These are phyloP conservation scores for bread wheat (Triticum aestivum) DNA, from an alignment of 176 grass and related monocot species.

Conservation along the genomic window IWGSC_CS_RefSeq_v2.1 NC_057795.1:332268193-332268692, in stretches of 20 bases:
- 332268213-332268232: too few relatives aligned
- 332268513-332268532: background rate
- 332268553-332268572: background rate
- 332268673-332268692: background rate
- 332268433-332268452: background rate
- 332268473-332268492: background rate
- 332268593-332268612: background rate
- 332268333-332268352: background rate
- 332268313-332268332: background rate
- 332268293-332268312: background rate
- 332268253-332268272: too few relatives aligned
- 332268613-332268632: background rate
- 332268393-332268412: background rate
- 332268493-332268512: background rate
- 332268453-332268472: background rate
- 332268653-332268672: background rate
- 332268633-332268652: slow-evolving; percentile 24
- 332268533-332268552: background rate
- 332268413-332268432: background rate
- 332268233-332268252: too few relatives aligned
- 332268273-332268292: background rate
- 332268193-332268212: too few relatives aligned
- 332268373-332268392: background rate
- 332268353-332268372: background rate
- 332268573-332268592: slow-evolving; percentile 13